A percentile compares a stretch with the other conserved stretches of the same genome.
Conservation (phyloP, 129 eudicot species). For the Saposhnikovia divaricata region DNA sequence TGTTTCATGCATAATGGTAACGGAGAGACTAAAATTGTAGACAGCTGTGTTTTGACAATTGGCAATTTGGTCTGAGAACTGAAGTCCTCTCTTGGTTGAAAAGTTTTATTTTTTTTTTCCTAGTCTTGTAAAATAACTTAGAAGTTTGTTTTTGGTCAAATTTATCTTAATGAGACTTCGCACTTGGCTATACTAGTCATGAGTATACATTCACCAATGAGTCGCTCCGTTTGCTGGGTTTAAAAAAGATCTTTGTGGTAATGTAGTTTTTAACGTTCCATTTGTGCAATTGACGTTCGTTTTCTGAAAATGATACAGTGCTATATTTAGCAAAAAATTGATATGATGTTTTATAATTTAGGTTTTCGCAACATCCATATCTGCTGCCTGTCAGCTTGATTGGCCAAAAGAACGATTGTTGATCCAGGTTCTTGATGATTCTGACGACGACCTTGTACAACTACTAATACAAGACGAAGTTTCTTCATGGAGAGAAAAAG, state of each 20-base stretch:
- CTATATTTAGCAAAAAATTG: background rate
- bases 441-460: constrained; percentile 66
- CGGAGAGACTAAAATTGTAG: background rate
- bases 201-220: background rate
- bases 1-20: background rate
- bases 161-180: background rate
- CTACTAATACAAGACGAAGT: constrained; percentile 55
- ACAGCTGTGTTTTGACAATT: background rate
- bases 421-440: constrained; percentile 77
- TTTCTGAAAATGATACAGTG: constrained; percentile 7
- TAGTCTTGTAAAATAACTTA: background rate
- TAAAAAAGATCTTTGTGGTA: background rate
- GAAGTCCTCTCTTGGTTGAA: background rate
- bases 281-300: background rate
- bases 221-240: background rate
- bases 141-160: background rate
- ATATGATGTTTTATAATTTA: constrained; percentile 14
- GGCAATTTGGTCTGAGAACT: background rate
- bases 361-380: constrained; percentile 75
- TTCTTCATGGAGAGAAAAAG: constrained; percentile 57
- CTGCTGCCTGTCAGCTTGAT: constrained; percentile 74
- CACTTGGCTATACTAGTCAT: background rate
- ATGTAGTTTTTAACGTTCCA: background rate
- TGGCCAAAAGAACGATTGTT: constrained; percentile 81
- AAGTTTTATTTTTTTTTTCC: background rate